Evolutionary conservation across 2,329 filamentous ascomycete species (phyloP), one percentile per base, ranked within the genome.

Genomic region (Plectosphaerella sp.): DNA sequence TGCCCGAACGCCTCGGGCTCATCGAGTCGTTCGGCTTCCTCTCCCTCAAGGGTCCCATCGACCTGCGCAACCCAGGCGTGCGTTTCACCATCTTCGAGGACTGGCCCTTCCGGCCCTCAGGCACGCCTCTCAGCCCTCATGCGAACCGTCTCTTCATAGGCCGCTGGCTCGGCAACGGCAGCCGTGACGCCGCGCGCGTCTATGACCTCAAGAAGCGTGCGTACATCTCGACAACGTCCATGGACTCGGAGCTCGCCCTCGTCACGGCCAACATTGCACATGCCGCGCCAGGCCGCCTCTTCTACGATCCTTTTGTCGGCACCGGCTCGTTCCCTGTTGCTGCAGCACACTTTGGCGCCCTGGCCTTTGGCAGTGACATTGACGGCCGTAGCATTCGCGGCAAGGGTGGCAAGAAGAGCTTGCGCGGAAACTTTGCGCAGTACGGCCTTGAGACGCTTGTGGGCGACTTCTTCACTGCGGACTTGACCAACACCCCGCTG

Each of bases 171-270:
- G 86, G 78, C 2, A 72, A 73, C 12, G 86, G 88, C 2, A 81
- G 80, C 3, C 80, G 93, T 45, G 82, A 88, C 50, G 75, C 86
- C 5, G 78, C 89, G 33, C 74, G 81, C 36, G 87, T 80, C 22
- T 95, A 92, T 63, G 91, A 96, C 66, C 78, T 99, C 20, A 99
- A 99, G 76, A 96, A 96, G 70, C 78, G 94, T 25, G 80, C 81
- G 39, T 99, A 99, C 66, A 97, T 99, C 62, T 91, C 88, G 59
- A 97, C 93, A 0, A 99, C 94, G 0, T 94, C 89, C 45, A 97
- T 99, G 94, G 94, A 99, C 66, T 89, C 93, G 0, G 94, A 97
- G 67, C 78, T 99, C 43, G 89, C 91, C 12, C 79, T 99, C 1
- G 75, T 99, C 20, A 97, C 92, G 0, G 94, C 93, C 2, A 99